Conservation (phyloP, 371 early-diverging fungal genomes). For the Cokeromyces recurvatus region DNA sequence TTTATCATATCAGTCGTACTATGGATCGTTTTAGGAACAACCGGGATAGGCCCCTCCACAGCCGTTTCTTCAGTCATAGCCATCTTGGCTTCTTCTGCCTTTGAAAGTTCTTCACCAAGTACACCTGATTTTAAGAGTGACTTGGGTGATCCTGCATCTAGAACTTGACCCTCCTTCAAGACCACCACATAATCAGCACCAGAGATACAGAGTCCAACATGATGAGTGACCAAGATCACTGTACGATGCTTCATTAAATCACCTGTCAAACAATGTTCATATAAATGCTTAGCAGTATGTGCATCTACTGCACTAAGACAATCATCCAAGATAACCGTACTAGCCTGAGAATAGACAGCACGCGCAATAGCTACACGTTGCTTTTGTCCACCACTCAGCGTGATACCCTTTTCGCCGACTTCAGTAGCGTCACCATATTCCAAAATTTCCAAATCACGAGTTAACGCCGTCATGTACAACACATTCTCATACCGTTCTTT, state of each 20-base stretch:
- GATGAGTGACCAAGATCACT: conserved; percentile 82
- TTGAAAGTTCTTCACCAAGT: conserved; percentile 44
- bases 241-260: conserved; percentile 71
- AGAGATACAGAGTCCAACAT: conserved; percentile 70
- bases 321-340: conserved; percentile 72
- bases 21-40: conserved; percentile 7
- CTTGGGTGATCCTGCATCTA: conserved; percentile 48
- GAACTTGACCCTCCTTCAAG: conserved; percentile 64
- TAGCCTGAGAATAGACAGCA: conserved; percentile 70
- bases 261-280: conserved; percentile 63
- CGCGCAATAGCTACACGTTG: conserved; percentile 75
- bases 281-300: conserved; percentile 81
- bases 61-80: conserved; percentile 21
- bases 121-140: conserved; percentile 42
- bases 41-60: conserved; percentile 33
- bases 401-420: conserved; percentile 87
- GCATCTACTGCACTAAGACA: conserved; percentile 81
- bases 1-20: conserved; percentile 21
- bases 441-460: conserved; percentile 77
- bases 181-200: conserved; percentile 70
- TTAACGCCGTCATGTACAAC: conserved; percentile 67
- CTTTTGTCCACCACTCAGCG: conserved; percentile 85
- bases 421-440: conserved; percentile 82
- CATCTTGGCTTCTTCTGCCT: conserved; percentile 15
- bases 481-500: conserved; percentile 60